A percentile compares a stretch with the other conserved stretches of the same genome.
Conservation (phyloP, 1,284 basidiomycete genomes). For the Irpex sp. region DNA sequence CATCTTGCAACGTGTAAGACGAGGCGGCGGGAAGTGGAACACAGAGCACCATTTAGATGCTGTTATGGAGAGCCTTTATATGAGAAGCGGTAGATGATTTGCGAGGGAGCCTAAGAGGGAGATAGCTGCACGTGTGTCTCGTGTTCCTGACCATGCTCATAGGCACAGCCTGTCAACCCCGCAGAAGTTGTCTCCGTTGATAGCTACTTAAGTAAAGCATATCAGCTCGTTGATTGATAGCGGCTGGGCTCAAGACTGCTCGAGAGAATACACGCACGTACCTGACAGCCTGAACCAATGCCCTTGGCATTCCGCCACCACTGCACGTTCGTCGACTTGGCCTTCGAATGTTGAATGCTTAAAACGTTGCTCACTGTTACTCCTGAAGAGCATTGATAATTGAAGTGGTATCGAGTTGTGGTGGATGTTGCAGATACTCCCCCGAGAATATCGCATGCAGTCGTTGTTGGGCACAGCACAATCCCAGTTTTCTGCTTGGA, state of each 20-base stretch:
- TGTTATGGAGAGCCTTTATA: neutral
- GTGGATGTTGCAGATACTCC: no score
- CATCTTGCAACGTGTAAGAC: neutral
- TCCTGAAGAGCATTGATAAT: no score
- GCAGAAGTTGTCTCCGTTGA: neutral
- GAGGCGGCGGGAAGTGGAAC: neutral
- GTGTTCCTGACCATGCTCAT: neutral
- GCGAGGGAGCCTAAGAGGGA: neutral
- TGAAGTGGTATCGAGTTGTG: no score
- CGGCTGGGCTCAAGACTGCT: neutral
- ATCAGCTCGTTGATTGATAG: neutral
- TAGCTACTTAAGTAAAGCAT: neutral
- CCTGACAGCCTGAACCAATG: neutral
- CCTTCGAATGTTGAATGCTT: neutral
- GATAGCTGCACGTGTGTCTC: neutral
- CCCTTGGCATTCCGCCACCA: neutral
- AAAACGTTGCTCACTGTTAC: no score
- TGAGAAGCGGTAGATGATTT: neutral
- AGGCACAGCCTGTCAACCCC: neutral
- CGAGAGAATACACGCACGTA: neutral
- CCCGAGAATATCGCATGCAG: no score
- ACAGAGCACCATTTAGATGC: no score
- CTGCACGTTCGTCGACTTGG: neutral
- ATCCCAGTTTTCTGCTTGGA: no score
- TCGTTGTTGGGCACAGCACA: no score